Conservation (phyloP, 176 grass and related monocot genomes). For the Panicum miliaceum region DNA sequence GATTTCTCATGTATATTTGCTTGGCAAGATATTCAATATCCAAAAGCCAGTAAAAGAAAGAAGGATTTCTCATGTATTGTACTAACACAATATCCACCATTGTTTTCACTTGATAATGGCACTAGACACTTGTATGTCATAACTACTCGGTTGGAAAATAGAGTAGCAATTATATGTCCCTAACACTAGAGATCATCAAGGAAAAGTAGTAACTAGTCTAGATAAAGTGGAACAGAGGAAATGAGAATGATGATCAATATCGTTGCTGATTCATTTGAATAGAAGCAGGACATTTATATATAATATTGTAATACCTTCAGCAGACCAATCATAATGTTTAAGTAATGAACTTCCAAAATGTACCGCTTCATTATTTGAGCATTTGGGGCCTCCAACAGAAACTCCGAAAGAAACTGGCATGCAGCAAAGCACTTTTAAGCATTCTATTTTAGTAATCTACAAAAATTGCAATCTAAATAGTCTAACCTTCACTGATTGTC, state of each 20-base stretch:
- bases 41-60: neutral
- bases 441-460: constrained; percentile 17
- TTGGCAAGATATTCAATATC: neutral
- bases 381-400: constrained; percentile 90
- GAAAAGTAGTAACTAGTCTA: neutral
- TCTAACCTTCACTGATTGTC: constrained; percentile 94
- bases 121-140: neutral
- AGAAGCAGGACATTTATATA: constrained; percentile 19
- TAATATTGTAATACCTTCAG: constrained; percentile 81
- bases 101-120: neutral
- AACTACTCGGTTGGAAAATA: neutral
- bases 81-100: constrained; percentile 18
- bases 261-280: constrained; percentile 25
- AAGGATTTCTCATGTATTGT: constrained; percentile 31
- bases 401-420: constrained; percentile 95
- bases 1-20: constrained; percentile 36
- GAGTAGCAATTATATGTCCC: neutral
- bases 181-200: neutral
- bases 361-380: constrained; percentile 97
- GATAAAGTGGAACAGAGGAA: constrained; percentile 9
- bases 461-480: constrained; percentile 35
- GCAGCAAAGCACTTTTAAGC: constrained; percentile 21
- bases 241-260: neutral
- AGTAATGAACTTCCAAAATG: constrained; percentile 83
- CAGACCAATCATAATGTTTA: constrained; percentile 74